phyloP scores from a whole-genome alignment of 768 basidiomycete genomes.

The Crepidotus variabilis region DNA sequence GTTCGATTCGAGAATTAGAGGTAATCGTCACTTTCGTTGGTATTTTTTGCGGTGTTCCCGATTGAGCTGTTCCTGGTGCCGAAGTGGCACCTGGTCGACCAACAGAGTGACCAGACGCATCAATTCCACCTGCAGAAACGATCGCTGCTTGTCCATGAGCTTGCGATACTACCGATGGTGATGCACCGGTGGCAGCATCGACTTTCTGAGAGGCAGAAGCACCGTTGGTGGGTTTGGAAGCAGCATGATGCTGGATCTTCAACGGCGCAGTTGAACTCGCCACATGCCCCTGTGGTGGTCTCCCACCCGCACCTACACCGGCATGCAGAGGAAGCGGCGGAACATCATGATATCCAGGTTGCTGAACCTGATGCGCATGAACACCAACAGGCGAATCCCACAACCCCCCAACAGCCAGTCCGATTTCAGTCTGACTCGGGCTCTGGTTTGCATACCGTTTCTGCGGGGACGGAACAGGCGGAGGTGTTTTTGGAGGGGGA shows the following conservation, averaged over 20 bases:
- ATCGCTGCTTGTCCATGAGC: no score
- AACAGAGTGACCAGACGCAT: background rate
- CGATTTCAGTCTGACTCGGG: background rate
- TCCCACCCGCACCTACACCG: no score
- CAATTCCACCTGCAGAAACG: no score
- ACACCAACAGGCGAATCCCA: background rate
- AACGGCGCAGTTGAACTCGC: background rate
- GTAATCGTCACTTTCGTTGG: background rate
- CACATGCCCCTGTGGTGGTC: no score
- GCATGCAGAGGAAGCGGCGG: no score
- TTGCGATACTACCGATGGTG: no score
- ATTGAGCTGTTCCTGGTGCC: background rate
- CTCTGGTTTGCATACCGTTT: background rate
- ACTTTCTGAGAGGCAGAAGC: no score
- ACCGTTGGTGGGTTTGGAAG: no score
- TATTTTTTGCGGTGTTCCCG: no score
- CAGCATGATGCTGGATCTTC: background rate
- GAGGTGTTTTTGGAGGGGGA: conserved; percentile 5
- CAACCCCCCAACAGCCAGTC: background rate
- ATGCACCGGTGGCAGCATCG: no score
- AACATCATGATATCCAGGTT: no score
- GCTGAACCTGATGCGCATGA: background rate
- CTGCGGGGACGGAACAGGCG: conserved; percentile 3
- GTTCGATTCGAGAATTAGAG: background rate
- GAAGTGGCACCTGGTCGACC: background rate